phyloP scores from a whole-genome alignment of 306 rosid species.

The Hylodesmum podocarpum region DNA sequence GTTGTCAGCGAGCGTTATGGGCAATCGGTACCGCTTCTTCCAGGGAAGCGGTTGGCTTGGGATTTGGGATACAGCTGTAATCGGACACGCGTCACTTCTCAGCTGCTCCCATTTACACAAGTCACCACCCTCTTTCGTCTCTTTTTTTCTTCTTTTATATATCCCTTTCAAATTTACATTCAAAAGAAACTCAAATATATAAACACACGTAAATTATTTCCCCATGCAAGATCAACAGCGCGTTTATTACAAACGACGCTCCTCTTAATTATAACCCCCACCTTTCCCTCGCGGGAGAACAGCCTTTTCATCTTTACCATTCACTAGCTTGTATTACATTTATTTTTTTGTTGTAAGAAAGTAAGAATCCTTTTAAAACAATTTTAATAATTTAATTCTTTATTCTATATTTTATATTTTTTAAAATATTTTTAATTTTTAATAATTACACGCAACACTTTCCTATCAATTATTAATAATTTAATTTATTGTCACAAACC shows the following conservation, averaged over 20 bases:
- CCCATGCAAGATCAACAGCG: slow-evolving; percentile 22
- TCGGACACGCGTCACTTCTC: slow-evolving; percentile 74
- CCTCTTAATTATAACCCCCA: slow-evolving; percentile 16
- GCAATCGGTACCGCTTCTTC: slow-evolving; percentile 62
- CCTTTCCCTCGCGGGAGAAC: background rate
- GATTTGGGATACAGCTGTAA: slow-evolving; percentile 93
- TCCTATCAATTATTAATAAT: no score
- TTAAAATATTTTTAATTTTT: no score
- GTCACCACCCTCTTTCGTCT: slow-evolving; percentile 16
- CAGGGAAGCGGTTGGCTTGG: slow-evolving; percentile 62
- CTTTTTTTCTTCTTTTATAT: background rate
- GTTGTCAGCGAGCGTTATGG: slow-evolving; percentile 40
- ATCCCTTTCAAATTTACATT: slow-evolving; percentile 8
- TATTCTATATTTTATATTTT: no score
- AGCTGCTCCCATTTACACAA: slow-evolving; percentile 43
- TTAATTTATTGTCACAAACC: no score
- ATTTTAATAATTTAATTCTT: no score
- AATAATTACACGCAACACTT: no score
- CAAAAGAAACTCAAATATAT: background rate
- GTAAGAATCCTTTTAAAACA: no score
- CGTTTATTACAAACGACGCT: slow-evolving; percentile 39
- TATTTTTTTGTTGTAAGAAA: no score
- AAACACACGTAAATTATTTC: background rate
- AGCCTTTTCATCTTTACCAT: background rate
- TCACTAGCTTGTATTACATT: no score